Evolutionary conservation across 441 rosid genomes (phyloP), one percentile per base, ranked within the genome.

Genomic region (Pelargonium australe): DNA sequence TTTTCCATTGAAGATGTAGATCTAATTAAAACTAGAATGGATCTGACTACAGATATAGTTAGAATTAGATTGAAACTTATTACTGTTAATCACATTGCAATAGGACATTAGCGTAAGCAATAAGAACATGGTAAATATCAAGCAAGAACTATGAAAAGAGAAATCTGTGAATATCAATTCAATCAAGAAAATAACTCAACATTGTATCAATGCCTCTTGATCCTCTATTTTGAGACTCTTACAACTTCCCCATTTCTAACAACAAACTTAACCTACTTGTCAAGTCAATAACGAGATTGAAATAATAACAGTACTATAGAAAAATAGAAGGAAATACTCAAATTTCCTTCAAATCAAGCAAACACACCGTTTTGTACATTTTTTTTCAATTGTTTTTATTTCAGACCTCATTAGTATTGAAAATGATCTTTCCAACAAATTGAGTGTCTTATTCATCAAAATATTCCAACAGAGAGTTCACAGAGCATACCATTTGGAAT

Each of bases 401-500:
- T 4, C 60, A 53, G 19, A 14, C 60, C 14, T 7, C 6, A 53
- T 14, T 7, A 53, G 14, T 53, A n/a, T 53, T 19, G 8, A 53
- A n/a, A 16, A 53, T 53, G 20, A 53, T n/a, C 20, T 1, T 16
- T 4, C 5, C 17, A n/a, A 55, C 23, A 1, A 17, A 6, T 16
- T 17, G 1, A 16, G 61, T 20, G 8, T 16, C 7, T 16, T 5
- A 55, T 16, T 55, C 23, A 55, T 4, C 61, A 14, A 55, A 55
- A 17, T 55, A 17, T 8, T 9, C 1, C 23, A 55, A 7, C 9
- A 55, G 11, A 55, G 23, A 55, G 20, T 34, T 34, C 37, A 7
- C 19, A 13, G 20, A 31, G 11, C 60, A 9, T 64, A 90, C 99
- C 99, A 65, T 92, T 95, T 14, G 99, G 99, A 69, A 95, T 95